Percentiles rank a stretch among this genome's conserved stretches.
phyloP scores from a whole-genome alignment of 2,329 filamentous ascomycete species.

The Fusarium xyrophilum region DNA sequence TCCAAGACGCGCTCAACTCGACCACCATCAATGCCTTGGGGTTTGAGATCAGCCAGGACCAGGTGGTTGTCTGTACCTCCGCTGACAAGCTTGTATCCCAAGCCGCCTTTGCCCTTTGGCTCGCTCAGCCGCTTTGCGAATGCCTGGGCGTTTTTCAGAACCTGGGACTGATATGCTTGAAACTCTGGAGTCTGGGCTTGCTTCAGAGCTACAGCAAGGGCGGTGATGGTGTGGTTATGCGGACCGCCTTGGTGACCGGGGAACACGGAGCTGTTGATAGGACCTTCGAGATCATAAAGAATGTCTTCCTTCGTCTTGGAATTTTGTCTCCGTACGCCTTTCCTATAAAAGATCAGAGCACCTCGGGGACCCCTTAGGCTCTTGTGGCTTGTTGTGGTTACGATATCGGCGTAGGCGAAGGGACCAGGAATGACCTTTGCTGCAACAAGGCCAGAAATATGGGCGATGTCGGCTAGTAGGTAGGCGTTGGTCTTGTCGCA shows the following conservation, averaged over 20 bases:
- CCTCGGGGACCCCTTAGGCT: slow-evolving; percentile 92
- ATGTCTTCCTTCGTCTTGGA: slow-evolving; percentile 85
- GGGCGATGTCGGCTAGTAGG: slow-evolving; percentile 93
- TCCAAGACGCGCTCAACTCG: slow-evolving; percentile 90
- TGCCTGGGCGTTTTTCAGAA: slow-evolving; percentile 89
- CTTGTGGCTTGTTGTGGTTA: slow-evolving; percentile 98
- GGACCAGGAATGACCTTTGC: slow-evolving; percentile 90
- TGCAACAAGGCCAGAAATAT: slow-evolving; percentile 93
- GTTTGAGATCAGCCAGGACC: slow-evolving; percentile 89
- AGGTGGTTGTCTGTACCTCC: slow-evolving; percentile 98
- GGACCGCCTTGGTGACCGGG: slow-evolving; percentile 97
- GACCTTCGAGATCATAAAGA: slow-evolving; percentile 87
- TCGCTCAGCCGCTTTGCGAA: slow-evolving; percentile 73
- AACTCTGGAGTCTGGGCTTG: slow-evolving; percentile 91
- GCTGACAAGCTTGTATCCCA: slow-evolving; percentile 88
- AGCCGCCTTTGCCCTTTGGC: slow-evolving; percentile 74
- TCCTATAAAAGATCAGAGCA: slow-evolving; percentile 98
- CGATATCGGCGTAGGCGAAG: slow-evolving; percentile 89
- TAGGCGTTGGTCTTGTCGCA: slow-evolving; percentile 92
- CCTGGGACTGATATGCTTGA: slow-evolving; percentile 88
- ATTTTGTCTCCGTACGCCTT: slow-evolving; percentile 83
- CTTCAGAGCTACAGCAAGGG: slow-evolving; percentile 90
- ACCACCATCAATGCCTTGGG: slow-evolving; percentile 84
- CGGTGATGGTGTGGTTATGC: slow-evolving; percentile 99
- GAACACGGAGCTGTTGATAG: slow-evolving; percentile 97